Evolutionary conservation across 495 filamentous ascomycete species (phyloP).

Genomic region (Aspergillus olivimuriae): DNA sequence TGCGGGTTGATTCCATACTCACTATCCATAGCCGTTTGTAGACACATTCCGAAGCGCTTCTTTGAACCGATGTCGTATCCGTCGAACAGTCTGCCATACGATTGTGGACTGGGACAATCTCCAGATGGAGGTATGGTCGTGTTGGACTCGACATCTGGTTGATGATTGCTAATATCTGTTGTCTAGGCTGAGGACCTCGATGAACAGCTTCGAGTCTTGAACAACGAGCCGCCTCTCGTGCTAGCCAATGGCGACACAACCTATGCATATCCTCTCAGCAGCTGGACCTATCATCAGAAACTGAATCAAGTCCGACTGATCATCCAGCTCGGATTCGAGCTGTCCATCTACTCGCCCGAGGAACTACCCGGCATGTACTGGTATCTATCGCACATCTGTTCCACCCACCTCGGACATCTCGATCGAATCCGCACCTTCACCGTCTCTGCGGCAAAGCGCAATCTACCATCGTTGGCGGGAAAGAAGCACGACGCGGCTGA

Average conservation of each 20-base stretch:
- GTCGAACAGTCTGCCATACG: conserved; percentile 74
- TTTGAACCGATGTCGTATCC: conserved; percentile 82
- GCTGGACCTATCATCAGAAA: conserved; percentile 87
- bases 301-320: conserved; percentile 80
- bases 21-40: conserved; percentile 58
- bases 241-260: conserved; percentile 38
- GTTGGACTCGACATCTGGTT: neutral
- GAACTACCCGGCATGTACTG: conserved; percentile 89
- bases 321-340: conserved; percentile 91
- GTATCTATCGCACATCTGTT: conserved; percentile 52
- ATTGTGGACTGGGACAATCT: conserved; percentile 80
- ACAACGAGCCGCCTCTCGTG: conserved; percentile 53
- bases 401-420: conserved; percentile 48
- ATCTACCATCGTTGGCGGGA: conserved; percentile 18
- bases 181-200: conserved; percentile 67
- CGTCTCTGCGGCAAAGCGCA: conserved; percentile 28
- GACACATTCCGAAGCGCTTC: conserved; percentile 78
- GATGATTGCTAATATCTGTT: neutral
- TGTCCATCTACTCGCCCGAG: conserved; percentile 79
- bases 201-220: conserved; percentile 57
- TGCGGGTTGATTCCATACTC: no score
- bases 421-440: conserved; percentile 65
- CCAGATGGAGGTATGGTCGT: conserved; percentile 58
- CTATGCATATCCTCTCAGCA: conserved; percentile 68
- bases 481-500: conserved; percentile 26